Conservation (phyloP, 1,284 basidiomycete genomes). For the Grifola frondosa region DNA sequence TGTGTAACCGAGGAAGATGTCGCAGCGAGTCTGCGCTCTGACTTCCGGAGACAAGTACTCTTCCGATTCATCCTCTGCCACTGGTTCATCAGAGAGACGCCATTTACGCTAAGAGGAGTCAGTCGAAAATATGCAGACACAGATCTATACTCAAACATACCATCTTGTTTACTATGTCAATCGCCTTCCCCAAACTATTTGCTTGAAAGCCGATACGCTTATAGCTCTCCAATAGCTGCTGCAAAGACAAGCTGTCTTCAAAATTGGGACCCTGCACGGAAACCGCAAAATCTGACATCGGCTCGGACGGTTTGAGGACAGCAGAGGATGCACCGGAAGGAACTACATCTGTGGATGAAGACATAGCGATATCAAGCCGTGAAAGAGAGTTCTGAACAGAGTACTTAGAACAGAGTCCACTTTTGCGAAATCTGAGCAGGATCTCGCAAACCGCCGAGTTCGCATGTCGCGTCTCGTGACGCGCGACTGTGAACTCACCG, state of each 20-base stretch:
- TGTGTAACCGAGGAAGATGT: conserved; percentile 96
- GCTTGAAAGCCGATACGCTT: conserved; percentile 96
- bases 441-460: conserved; percentile 12
- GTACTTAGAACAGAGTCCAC: no score
- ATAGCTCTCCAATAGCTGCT: conserved; percentile 77
- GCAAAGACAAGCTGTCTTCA: conserved; percentile 67
- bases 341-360: conserved; percentile 31
- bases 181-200: conserved; percentile 84
- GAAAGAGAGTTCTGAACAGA: not conserved
- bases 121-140: conserved; percentile 3
- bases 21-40: conserved; percentile 72
- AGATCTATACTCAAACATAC: conserved; percentile 39
- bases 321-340: conserved; percentile 66
- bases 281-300: conserved; percentile 69
- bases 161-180: conserved; percentile 90
- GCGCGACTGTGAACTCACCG: conserved; percentile 7
- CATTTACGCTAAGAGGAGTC: conserved; percentile 60
- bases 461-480: conserved; percentile 26
- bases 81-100: conserved; percentile 81
- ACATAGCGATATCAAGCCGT: conserved; percentile 12
- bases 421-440: not conserved
- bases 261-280: conserved; percentile 90
- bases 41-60: conserved; percentile 58
- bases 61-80: conserved; percentile 66
- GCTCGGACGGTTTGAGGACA: conserved; percentile 77